Evolutionary conservation across 2,329 filamentous ascomycete species (phyloP), one percentile per base, ranked within the genome.

Genomic region (Diplodia scrobiculata): DNA sequence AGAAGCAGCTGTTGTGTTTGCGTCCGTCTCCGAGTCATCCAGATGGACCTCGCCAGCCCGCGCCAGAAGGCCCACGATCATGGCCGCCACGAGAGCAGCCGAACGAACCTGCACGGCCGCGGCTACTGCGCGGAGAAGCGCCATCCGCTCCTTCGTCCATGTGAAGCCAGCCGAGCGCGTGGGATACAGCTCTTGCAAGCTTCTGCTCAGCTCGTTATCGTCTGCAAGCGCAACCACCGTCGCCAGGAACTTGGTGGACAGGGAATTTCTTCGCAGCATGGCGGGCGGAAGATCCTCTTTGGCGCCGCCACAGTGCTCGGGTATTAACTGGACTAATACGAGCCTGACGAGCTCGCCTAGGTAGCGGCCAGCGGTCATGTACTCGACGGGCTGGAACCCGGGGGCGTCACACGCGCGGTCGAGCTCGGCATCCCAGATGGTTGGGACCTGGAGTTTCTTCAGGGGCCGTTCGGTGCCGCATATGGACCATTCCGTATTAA

Each of bases 401-500:
- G 91, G 89, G 6, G 81, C 81, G 71, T 91, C 88, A 70, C 88
- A 89, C 53, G 87, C 84, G 4, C 77, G 77, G 70, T 92, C 90
- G 5, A 95, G 82, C 67, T 83, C 78, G 10, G 81, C 77, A 72
- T 95, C 91, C 91, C 91, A 94, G 41, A 79, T 79, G 10, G 85
- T 92, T 62, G 91, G 85, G 55, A 93, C 82, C 0, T 81, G 80
- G 21, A 88, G 78, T 27, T 87, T 82, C 27, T 83, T 81, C 64
- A 94, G 79, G 0, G 91, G 89, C 6, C 83, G 81, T n/a, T 87
- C 87, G 1, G 90, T 87, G 6, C 91, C 91, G 29, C 88, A 88
- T 71, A 95, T 92, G 62, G 89, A 91, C 89, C 90, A 93, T 77
- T 95, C 91, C 0, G 91, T 94, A 73, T 94, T 94, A 69, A 94